Evolutionary conservation across 768 basidiomycete species (phyloP).

Genomic region (Udeniomyces megalosporus): DNA sequence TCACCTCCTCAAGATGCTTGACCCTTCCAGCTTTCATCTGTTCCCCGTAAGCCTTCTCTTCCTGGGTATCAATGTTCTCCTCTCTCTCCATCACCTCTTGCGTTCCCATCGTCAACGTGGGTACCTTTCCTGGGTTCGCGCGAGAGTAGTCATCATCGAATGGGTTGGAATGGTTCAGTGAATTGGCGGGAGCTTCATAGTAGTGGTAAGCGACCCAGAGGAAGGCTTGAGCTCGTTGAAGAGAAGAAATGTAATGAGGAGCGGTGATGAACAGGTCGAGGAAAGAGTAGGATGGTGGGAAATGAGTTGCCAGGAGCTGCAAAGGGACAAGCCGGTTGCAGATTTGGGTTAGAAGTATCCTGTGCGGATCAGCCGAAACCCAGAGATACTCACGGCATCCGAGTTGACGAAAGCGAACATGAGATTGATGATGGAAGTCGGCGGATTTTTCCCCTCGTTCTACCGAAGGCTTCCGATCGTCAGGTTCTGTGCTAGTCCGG

Average conservation of each 20-base stretch:
- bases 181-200: slow-evolving; percentile 41
- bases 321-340: background rate
- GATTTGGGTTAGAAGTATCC: too few species aligned
- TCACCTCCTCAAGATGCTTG: background rate
- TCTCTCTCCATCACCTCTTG: slow-evolving; percentile 58
- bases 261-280: slow-evolving; percentile 72
- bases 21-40: slow-evolving; percentile 6
- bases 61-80: slow-evolving; percentile 34
- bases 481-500: too few species aligned
- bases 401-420: slow-evolving; percentile 57
- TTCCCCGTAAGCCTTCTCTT: background rate
- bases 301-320: slow-evolving; percentile 40
- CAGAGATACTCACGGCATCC: slow-evolving; percentile 45
- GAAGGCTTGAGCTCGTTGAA: slow-evolving; percentile 58
- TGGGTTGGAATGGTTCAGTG: slow-evolving; percentile 40
- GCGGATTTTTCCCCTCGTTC: slow-evolving; percentile 40
- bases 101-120: slow-evolving; percentile 50
- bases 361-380: too few species aligned
- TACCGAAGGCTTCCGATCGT: background rate
- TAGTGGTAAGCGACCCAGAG: slow-evolving; percentile 73
- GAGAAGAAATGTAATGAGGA: slow-evolving; percentile 41
- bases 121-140: slow-evolving; percentile 40
- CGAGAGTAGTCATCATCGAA: slow-evolving; percentile 54
- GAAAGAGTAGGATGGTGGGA: slow-evolving; percentile 46
- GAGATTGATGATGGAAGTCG: slow-evolving; percentile 57